These are phyloP conservation scores for Neoscytalidium dimidiatum DNA, from an alignment of 2,329 filamentous ascomycete genomes.

Conservation along the genomic window DNA sequence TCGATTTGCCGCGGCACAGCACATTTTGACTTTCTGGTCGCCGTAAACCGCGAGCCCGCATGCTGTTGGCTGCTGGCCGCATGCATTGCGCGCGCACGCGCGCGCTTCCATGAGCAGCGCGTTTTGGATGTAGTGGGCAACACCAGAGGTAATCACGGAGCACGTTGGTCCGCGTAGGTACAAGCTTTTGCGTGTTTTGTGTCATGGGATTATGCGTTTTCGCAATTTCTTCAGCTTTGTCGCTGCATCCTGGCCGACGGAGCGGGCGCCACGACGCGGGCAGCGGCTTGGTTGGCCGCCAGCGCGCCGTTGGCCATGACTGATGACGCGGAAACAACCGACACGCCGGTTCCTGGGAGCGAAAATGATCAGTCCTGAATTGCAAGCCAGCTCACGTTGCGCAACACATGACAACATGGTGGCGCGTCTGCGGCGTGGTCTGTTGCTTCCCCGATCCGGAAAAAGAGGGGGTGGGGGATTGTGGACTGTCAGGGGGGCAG, in stretches of 20 bases:
- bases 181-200: conserved; percentile 1
- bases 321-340: conserved; percentile 14
- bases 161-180: neutral
- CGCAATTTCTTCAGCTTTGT: conserved; percentile 13
- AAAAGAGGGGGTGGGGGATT: conserved; percentile 16
- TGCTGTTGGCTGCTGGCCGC: neutral
- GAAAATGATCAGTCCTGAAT: conserved; percentile 4
- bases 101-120: conserved; percentile 8
- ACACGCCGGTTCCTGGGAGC: conserved; percentile 5
- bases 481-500: neutral
- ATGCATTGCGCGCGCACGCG: neutral
- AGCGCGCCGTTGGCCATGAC: neutral
- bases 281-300: neutral
- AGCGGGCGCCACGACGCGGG: neutral
- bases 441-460: conserved; percentile 7
- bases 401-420: conserved; percentile 16
- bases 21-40: neutral
- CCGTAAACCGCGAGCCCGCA: neutral
- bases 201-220: conserved; percentile 2
- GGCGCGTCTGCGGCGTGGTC: conserved; percentile 12
- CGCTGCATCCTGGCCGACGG: conserved; percentile 1
- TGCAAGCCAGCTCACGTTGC: neutral
- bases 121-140: conserved; percentile 1
- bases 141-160: neutral
- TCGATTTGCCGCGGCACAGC: conserved; percentile 2